Evolutionary conservation across 441 rosid genomes (phyloP).

Genomic region (Brassica balearica): DNA sequence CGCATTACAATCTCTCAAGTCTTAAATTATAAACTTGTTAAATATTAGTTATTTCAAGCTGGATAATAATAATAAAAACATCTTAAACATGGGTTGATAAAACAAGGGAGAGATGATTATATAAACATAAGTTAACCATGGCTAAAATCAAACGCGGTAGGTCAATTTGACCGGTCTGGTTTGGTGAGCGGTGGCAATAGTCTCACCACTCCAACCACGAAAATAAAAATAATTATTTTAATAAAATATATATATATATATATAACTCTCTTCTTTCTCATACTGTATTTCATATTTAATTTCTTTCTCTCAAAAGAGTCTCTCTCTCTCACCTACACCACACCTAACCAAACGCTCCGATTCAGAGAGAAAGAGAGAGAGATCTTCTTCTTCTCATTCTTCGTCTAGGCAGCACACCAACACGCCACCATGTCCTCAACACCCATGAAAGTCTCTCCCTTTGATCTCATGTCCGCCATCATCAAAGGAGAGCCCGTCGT

Average conservation of each 20-base stretch:
- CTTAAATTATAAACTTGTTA: no score
- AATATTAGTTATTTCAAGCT: no score
- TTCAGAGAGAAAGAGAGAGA: conserved; percentile 30
- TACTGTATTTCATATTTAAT: not conserved
- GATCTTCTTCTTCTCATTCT: conserved; percentile 28
- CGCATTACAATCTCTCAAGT: no score
- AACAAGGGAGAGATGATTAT: no score
- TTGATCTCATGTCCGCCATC: conserved; percentile 86
- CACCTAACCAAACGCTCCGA: conserved; percentile 41
- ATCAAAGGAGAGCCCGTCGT: conserved; percentile 60
- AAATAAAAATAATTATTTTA: not conserved
- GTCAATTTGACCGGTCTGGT: conserved; percentile 82
- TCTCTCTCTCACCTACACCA: conserved; percentile 51
- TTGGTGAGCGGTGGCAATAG: conserved; percentile 76
- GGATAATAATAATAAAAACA: no score
- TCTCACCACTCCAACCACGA: not conserved
- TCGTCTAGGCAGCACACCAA: not conserved
- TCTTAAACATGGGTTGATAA: no score
- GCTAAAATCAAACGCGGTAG: conserved; percentile 52
- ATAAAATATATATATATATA: not conserved
- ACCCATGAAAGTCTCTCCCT: conserved; percentile 63
- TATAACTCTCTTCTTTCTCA: not conserved
- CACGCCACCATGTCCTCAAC: conserved; percentile 34
- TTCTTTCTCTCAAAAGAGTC: not conserved
- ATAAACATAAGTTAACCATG: conserved; percentile 42